Evolutionary conservation across 164 flowering plant genomes (phyloP).

Genomic region (Saururus chinensis): DNA sequence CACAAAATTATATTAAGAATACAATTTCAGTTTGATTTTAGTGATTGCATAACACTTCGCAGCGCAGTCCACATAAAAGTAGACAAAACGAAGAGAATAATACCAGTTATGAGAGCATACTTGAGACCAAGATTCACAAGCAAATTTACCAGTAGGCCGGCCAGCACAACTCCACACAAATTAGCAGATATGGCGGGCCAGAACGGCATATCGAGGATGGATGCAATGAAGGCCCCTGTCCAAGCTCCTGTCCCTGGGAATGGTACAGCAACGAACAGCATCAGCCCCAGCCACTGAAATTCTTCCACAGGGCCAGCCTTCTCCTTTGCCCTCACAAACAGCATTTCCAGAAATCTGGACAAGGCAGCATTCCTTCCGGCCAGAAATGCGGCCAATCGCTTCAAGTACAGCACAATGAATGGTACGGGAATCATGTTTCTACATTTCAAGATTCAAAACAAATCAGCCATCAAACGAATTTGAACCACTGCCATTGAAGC

Average conservation of each 20-base stretch:
- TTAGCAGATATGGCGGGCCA: constrained; percentile 78
- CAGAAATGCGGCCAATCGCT: constrained; percentile 59
- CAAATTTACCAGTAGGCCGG: constrained; percentile 83
- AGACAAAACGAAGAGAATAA: constrained; percentile 61
- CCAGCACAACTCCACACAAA: constrained; percentile 66
- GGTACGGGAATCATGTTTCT: constrained; percentile 99
- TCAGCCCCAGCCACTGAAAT: constrained; percentile 94
- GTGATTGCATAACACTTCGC: constrained; percentile 41
- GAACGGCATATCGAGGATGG: constrained; percentile 85
- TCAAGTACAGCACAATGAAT: constrained; percentile 70
- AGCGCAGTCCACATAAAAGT: constrained; percentile 87
- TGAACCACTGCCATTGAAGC: neutral
- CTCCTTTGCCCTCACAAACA: constrained; percentile 59
- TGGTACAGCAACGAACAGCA: constrained; percentile 97
- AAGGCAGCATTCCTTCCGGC: constrained; percentile 50
- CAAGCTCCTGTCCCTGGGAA: constrained; percentile 99
- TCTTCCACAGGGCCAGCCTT: constrained; percentile 92
- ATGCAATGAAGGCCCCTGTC: constrained; percentile 91
- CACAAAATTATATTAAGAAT: too few species aligned
- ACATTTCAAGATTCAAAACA: constrained; percentile 10
- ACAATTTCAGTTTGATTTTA: constrained; percentile 15
- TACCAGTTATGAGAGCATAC: constrained; percentile 64
- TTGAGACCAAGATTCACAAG: constrained; percentile 93
- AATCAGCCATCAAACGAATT: neutral
- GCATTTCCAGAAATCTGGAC: constrained; percentile 45